Evolutionary conservation across 164 flowering plant genomes (phyloP).

Genomic region (Santalum album): DNA sequence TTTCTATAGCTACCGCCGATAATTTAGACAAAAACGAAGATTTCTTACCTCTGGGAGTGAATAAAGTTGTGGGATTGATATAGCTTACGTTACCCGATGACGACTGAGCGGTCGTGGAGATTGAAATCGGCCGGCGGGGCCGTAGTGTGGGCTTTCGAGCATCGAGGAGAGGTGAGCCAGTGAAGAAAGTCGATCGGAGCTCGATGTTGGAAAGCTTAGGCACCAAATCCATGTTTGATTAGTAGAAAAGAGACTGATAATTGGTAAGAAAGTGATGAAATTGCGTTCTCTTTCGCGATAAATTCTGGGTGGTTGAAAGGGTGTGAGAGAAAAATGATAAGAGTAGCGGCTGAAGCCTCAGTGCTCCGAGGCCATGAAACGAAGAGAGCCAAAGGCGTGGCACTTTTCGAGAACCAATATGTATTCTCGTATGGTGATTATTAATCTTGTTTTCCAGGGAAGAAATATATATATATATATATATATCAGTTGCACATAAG

Average conservation of each 20-base stretch:
- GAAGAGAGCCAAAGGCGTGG: too few species aligned
- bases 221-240: constrained; percentile 37
- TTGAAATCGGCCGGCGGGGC: constrained; percentile 15
- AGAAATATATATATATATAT: too few species aligned
- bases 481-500: too few species aligned
- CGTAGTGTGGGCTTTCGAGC: constrained; percentile 22
- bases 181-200: constrained; percentile 43
- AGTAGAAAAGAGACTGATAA: not conserved
- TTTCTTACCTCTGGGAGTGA: constrained; percentile 13
- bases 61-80: constrained; percentile 9
- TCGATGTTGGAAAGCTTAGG: constrained; percentile 34
- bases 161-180: constrained; percentile 27
- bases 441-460: too few species aligned
- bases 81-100: constrained; percentile 3
- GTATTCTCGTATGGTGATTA: too few species aligned
- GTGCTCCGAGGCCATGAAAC: too few species aligned
- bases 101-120: constrained; percentile 11
- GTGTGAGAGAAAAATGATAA: too few species aligned
- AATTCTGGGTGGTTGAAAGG: too few species aligned
- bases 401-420: too few species aligned
- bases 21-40: constrained; percentile 15
- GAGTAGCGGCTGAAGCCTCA: too few species aligned
- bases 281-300: too few species aligned
- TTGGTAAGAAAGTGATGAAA: not conserved
- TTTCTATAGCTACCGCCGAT: constrained; percentile 40